Base-by-base conservation (phyloP, 495 filamentous ascomycete species). In the Darksidea phi region DNA sequence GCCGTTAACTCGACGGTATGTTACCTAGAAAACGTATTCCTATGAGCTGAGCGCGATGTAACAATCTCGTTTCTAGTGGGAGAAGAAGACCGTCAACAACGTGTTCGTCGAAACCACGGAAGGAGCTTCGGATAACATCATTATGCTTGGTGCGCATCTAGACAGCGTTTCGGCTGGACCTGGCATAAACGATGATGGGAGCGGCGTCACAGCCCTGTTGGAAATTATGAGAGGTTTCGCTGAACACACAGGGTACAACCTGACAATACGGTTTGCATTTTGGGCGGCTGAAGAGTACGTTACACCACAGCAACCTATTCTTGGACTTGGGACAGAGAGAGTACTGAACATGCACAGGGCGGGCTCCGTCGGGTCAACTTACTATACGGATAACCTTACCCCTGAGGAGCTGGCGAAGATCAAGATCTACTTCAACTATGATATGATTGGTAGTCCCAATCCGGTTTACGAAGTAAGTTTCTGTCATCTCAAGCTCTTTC, bases 401-500 rank as follows among this genome's bases (percentile, higher is more conserved):
- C 50, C 63, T 25, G 52, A 60, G n/a, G 75, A 78, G 18, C 62
- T 58, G 0, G 63, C 72, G 58, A 72, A 73, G 45, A 74, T 79
- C 38, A 67, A 73, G 10, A 70, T 70, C 20, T 79, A 79, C 54
- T 70, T 79, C 51, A 79, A 79, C 67, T 79, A 76, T 37, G 77
- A 79, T 62, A 79, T 79, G 77, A 68, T 76, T 12, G 86, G 85
- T 46, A 82, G 78, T n/a, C 86, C 86, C 49, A 89, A 89, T 76
- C 88, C 83, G 64, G 75, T 79, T 11, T 78, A 82, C 63, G 80
- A 32, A 4, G 28, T 32, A 10, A 32, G 28, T 32, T 10, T 32
- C 28, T 32, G 10, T n/a, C n/a, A n/a, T n/a, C n/a, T n/a, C n/a
- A n/a, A n/a, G n/a, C n/a, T n/a, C n/a, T n/a, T n/a, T n/a, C n/a